Base-by-base conservation (phyloP, 768 basidiomycete species). In the Termitomyces sp. region DNA sequence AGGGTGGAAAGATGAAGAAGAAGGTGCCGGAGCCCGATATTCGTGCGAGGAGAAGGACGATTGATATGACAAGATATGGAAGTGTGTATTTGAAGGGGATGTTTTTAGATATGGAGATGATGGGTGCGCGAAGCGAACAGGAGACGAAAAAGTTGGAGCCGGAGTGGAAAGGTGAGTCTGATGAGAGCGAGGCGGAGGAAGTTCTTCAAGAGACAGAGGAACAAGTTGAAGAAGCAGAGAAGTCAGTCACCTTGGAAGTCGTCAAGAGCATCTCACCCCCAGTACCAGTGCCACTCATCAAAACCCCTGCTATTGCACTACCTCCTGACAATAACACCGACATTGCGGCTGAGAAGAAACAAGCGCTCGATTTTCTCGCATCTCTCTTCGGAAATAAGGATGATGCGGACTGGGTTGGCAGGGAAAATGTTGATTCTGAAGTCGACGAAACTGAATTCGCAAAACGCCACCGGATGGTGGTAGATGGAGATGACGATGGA, bases 41-140 rank as follows among this genome's bases (percentile, higher is more conserved):
- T 9, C 76, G 90, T 17, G 83, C 89, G 2, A 73, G 86, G 56
- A 70, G 79, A 55, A 74, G 75, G 55, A 83, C 76, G 44, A 91
- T 93, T 60, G 90, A 93, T 62, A 84, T 89, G 60, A 78, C 81
- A 15, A 77, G 77, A 48, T 92, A 82, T 76, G 86, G 83, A 22
- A 85, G 87, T 42, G 74, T 75, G 17, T 84, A 90, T 66, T 62
- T 91, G 61, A 87, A 81, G 55, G 90, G 88, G 3, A 68, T 79
- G 22, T 87, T 89, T 67, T 63, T 91, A 62, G 85, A 83, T 35
- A 62, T 71, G 32, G 72, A 72, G 38, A 64, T 68, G 21, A 68
- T 56, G 53, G 68, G 19, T 63, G 58, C 48, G 46, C 61, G 40
- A 22, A 28, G 49, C 17, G 61, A 57, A 15, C 60, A 53, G 10